Base-by-base conservation (phyloP, 768 basidiomycete genomes). In the Crucibulum laeve region DNA sequence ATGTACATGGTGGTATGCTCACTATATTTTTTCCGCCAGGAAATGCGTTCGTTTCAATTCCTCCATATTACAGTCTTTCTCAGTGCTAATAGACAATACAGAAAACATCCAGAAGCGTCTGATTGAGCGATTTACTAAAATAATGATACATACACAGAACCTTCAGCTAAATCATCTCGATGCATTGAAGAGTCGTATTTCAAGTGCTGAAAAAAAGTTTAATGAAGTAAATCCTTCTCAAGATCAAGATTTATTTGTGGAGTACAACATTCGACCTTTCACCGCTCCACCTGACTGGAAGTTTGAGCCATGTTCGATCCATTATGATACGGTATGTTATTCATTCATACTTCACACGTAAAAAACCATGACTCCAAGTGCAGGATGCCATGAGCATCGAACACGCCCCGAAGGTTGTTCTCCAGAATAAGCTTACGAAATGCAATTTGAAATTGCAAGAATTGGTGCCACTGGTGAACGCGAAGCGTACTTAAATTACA, bases 371-470 rank as follows among this genome's bases (percentile, higher is more conserved):
- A 48, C 38, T 49, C 38, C 32, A 25, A 44, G 11, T 37, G n/a
- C 33, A 87, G 84, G 69, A 64, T 30, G 76, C 71, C 4, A 75
- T 90, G 61, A 82, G 67, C 54, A 60, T 82, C 10, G 90, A 91
- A 25, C 64, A 76, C 17, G 76, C 74, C 5, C 82, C 90, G 0
- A 91, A 87, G 60, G 71, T 88, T 2, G 79, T 87, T 56, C 67
- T 92, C 17, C 90, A 92, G 65, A 92, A 92, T 58, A 86, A 82
- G 49, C 71, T 91, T 19, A 63, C 65, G 40, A 74, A 71, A 44
- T 78, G 75, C 44, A 73, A 77, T 43, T 65, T 60, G 25, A 89
- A 86, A 63, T 56, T 87, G n/a, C 55, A 67, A 40, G 88, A 91
- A 50, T 58, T 87, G 5, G 60, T 53, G n/a, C 71, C 80, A 4